Conservation (phyloP, 1,284 basidiomycete genomes). For the Puccinia hordei region DNA sequence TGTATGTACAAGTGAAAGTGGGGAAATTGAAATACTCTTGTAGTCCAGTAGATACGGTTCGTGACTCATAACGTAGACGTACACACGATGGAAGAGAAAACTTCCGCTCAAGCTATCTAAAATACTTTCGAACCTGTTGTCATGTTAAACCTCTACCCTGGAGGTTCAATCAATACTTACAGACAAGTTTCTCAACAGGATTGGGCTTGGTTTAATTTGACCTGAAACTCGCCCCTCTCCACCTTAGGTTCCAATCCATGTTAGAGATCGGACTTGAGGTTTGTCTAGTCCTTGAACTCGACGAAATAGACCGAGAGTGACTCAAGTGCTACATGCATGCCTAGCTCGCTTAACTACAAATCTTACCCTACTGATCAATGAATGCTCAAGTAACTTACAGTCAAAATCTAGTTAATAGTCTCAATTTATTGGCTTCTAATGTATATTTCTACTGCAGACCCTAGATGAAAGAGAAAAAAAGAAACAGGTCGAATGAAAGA, state of each 20-base stretch:
- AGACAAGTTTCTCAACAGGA: slow-evolving; percentile 91
- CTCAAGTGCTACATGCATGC: slow-evolving; percentile 62
- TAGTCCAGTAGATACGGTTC: no score
- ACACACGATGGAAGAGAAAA: no score
- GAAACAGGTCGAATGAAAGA: no score
- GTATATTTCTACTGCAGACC: no score
- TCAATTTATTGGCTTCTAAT: no score
- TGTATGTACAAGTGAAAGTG: no score
- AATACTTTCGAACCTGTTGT: slow-evolving; percentile 95
- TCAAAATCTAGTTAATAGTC: not conserved
- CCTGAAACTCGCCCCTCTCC: slow-evolving; percentile 81
- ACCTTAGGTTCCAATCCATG: slow-evolving; percentile 87
- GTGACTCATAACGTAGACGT: no score
- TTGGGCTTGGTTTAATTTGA: slow-evolving; percentile 64
- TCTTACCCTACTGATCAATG: no score
- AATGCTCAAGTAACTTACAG: no score
- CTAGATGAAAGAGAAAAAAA: no score
- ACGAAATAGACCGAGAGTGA: slow-evolving; percentile 74
- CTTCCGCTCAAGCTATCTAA: slow-evolving; percentile 78
- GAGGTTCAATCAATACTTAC: slow-evolving; percentile 89
- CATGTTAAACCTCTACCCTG: slow-evolving; percentile 84
- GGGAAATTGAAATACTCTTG: no score
- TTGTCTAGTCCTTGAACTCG: slow-evolving; percentile 73
- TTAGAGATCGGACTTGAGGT: slow-evolving; percentile 77
- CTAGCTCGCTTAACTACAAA: slow-evolving; percentile 17